These are phyloP conservation scores for Calonectria pseudoturangicola DNA, from an alignment of 2,329 filamentous ascomycete species.

Conservation along the genomic window DNA sequence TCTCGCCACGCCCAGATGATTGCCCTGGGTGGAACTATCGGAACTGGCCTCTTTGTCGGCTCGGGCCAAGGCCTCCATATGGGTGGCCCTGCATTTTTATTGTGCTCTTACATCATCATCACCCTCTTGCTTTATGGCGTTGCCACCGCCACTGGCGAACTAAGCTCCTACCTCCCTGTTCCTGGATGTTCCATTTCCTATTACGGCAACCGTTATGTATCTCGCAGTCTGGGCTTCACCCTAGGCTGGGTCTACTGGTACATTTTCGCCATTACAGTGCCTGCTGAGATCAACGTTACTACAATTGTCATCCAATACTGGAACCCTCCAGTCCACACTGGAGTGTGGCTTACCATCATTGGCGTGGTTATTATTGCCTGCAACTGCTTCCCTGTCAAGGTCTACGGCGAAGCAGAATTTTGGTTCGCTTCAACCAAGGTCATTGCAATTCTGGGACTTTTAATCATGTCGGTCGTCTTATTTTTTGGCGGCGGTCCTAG, in stretches of 20 bases:
- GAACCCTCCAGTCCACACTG: slow-evolving; percentile 55
- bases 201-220: slow-evolving; percentile 39
- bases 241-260: slow-evolving; percentile 73
- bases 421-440: slow-evolving; percentile 70
- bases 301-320: slow-evolving; percentile 69
- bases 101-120: slow-evolving; percentile 30
- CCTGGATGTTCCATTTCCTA: slow-evolving; percentile 31
- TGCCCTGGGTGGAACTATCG: slow-evolving; percentile 35
- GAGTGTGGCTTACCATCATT: slow-evolving; percentile 61
- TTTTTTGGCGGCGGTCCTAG: slow-evolving; percentile 67
- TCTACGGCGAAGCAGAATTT: slow-evolving; percentile 73
- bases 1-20: slow-evolving; percentile 40
- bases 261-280: slow-evolving; percentile 69
- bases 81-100: slow-evolving; percentile 28
- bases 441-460: slow-evolving; percentile 68
- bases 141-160: slow-evolving; percentile 30
- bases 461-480: slow-evolving; percentile 70
- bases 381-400: slow-evolving; percentile 64
- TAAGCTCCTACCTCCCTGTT: slow-evolving; percentile 31
- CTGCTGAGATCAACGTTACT: slow-evolving; percentile 67
- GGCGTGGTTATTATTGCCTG: slow-evolving; percentile 60
- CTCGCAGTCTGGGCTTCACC: slow-evolving; percentile 62
- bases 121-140: slow-evolving; percentile 32
- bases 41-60: slow-evolving; percentile 29
- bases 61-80: slow-evolving; percentile 24